These are phyloP conservation scores for Aspergillus sp. DNA, from an alignment of 2,329 filamentous ascomycete genomes.

Conservation along the genomic window DNA sequence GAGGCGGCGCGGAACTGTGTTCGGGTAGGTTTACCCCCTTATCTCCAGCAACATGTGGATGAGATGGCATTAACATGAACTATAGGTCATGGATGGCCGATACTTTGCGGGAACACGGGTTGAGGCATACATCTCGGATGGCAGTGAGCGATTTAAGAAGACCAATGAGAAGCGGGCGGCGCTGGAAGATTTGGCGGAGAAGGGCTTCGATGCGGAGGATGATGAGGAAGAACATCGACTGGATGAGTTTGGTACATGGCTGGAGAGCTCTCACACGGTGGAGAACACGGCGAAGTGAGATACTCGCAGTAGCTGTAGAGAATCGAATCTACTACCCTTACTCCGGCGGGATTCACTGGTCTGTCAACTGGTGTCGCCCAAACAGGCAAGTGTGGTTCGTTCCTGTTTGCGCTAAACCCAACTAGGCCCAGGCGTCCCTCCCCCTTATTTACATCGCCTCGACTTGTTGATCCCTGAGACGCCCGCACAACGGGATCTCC, in stretches of 20 bases:
- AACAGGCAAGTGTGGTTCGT: conserved; percentile 24
- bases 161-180: conserved; percentile 49
- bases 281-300: conserved; percentile 25
- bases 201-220: conserved; percentile 40
- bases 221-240: conserved; percentile 47
- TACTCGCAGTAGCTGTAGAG: background rate
- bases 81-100: conserved; percentile 71
- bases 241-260: conserved; percentile 49
- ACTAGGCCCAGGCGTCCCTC: background rate
- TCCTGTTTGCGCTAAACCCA: conserved; percentile 17
- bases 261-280: conserved; percentile 33
- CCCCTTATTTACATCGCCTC: conserved; percentile 1
- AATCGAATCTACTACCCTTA: background rate
- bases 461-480: conserved; percentile 9
- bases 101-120: conserved; percentile 71
- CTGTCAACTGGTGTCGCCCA: background rate
- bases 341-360: background rate
- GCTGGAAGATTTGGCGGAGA: conserved; percentile 48
- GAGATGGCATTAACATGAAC: background rate
- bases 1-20: conserved; percentile 72
- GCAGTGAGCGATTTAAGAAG: conserved; percentile 71
- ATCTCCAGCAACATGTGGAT: background rate
- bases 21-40: conserved; percentile 31
- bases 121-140: conserved; percentile 67
- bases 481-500: conserved; percentile 24